Conservation (phyloP, 1,284 basidiomycete species). For the Puccinia polysora region DNA sequence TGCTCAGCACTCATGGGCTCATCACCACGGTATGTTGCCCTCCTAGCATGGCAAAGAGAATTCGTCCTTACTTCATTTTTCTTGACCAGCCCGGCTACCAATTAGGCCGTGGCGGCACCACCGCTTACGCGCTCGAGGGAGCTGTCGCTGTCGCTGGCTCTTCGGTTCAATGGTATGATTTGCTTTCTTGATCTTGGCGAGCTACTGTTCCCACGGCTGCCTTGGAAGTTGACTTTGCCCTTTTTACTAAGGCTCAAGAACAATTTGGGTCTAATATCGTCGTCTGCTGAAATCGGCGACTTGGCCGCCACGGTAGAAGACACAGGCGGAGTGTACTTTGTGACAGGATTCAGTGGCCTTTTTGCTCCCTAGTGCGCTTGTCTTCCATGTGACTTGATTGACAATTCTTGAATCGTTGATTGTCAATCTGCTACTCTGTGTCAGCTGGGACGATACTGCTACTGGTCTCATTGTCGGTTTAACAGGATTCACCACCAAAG, state of each 20-base stretch:
- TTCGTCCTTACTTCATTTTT: background rate
- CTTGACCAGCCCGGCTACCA: constrained; percentile 68
- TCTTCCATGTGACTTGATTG: background rate
- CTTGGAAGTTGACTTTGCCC: background rate
- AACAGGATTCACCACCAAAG: constrained; percentile 84
- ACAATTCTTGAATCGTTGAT: background rate
- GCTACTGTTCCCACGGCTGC: background rate
- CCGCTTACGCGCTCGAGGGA: constrained; percentile 90
- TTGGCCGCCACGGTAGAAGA: constrained; percentile 73
- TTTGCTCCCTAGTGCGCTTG: constrained; percentile 62
- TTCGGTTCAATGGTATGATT: constrained; percentile 71
- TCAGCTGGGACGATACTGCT: constrained; percentile 81
- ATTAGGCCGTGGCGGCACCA: constrained; percentile 69
- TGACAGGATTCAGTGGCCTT: constrained; percentile 89
- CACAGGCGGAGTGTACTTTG: constrained; percentile 93
- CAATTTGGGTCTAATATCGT: constrained; percentile 74
- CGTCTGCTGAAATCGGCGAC: constrained; percentile 76
- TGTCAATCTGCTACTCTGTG: background rate
- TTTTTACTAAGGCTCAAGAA: constrained; percentile 67
- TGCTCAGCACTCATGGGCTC: constrained; percentile 77
- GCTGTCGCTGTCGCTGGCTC: constrained; percentile 91
- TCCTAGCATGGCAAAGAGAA: background rate
- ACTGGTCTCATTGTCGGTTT: constrained; percentile 78
- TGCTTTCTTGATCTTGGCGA: background rate
- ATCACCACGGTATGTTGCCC: constrained; percentile 68